Conservation (phyloP, 176 grass and related monocot species). For the Carex scoparia region DNA sequence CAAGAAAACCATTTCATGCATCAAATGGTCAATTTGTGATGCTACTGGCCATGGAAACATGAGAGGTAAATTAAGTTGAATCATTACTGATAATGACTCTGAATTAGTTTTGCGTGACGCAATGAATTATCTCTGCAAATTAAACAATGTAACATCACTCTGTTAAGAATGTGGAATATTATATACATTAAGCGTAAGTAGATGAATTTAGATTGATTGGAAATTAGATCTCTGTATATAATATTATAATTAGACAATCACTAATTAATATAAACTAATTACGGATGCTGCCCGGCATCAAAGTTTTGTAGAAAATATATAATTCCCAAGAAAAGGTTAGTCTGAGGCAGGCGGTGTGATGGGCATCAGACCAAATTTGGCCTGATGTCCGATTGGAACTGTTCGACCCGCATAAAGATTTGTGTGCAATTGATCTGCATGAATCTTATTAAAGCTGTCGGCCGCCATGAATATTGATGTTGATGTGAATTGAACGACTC, state of each 20-base stretch:
- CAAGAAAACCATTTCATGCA: neutral
- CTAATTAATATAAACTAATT: neutral
- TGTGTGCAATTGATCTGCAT: no score
- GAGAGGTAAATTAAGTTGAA: neutral
- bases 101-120: conserved; percentile 19
- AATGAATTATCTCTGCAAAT: neutral
- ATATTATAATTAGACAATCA: neutral
- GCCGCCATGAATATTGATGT: no score
- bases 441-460: no score
- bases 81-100: conserved; percentile 24
- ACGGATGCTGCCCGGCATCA: neutral
- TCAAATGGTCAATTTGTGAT: neutral
- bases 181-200: neutral
- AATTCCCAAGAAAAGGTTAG: neutral
- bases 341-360: no score
- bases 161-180: neutral
- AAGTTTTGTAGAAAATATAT: neutral
- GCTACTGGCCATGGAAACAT: neutral
- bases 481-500: no score
- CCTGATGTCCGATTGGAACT: no score
- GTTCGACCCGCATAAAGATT: no score
- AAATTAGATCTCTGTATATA: neutral
- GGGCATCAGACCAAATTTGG: no score
- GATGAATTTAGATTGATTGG: neutral
- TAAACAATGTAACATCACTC: conserved; percentile 12